A percentile compares a stretch with the other conserved stretches of the same genome.
Evolutionary conservation across 1,284 basidiomycete genomes (phyloP).

Genomic region (Rhodotorula sp.): DNA sequence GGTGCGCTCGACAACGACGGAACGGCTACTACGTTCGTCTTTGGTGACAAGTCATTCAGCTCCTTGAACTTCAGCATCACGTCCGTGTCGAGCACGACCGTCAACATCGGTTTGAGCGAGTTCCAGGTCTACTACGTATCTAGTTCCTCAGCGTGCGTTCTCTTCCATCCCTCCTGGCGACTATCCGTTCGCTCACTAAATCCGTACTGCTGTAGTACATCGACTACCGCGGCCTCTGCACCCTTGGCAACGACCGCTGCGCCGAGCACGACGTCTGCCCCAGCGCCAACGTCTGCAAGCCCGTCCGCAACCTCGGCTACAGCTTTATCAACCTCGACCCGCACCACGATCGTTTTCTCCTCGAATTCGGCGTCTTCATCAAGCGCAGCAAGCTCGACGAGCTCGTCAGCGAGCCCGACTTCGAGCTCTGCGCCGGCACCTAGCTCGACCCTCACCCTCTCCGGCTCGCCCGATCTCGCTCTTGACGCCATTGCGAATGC

Average conservation of each 20-base stretch:
- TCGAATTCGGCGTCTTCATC: not conserved
- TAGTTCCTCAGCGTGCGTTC: not conserved
- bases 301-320: not conserved
- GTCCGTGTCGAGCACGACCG: conserved; percentile 6
- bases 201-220: too few species aligned
- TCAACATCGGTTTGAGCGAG: conserved; percentile 19
- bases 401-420: not conserved
- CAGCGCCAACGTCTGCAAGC: too few species aligned
- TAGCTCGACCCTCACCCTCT: not conserved
- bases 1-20: conserved; percentile 17
- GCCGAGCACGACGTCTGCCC: too few species aligned
- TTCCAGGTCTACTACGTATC: conserved; percentile 25
- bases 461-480: conserved; percentile 5
- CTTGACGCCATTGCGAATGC: not conserved
- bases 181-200: too few species aligned
- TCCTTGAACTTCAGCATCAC: conserved; percentile 13
- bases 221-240: too few species aligned
- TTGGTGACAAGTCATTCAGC: conserved; percentile 5
- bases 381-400: not conserved
- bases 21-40: not conserved
- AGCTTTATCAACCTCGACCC: not conserved
- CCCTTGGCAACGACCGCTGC: too few species aligned
- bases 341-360: not conserved
- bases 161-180: not conserved
- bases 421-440: not conserved